These are phyloP conservation scores for Fraxinus quadrangulata DNA, from an alignment of 257 asterid genomes.

Conservation along the genomic window DNA sequence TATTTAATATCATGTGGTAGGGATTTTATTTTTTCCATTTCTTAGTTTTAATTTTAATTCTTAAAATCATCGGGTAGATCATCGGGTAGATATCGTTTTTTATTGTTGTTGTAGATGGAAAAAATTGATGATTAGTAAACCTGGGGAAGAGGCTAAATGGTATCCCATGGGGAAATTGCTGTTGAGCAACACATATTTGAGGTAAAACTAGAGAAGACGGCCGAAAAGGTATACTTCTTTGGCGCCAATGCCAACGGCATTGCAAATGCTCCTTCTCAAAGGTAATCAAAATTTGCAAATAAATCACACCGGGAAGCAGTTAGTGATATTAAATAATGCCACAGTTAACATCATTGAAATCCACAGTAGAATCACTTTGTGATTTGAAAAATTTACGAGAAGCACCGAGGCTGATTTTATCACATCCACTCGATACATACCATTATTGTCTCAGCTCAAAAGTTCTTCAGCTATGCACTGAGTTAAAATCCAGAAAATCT, in stretches of 20 bases:
- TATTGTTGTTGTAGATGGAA: too few species aligned
- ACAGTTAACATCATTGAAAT: conserved; percentile 11
- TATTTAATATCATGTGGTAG: too few species aligned
- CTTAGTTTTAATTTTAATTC: too few species aligned
- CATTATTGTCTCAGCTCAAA: conserved; percentile 44
- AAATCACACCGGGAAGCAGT: not conserved
- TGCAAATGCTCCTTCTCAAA: not conserved
- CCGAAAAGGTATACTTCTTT: not conserved
- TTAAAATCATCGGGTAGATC: too few species aligned
- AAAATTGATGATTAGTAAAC: too few species aligned
- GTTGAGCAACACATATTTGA: not conserved
- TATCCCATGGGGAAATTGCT: too few species aligned
- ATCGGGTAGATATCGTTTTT: too few species aligned
- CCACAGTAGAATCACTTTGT: conserved; percentile 26
- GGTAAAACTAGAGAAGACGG: not conserved
- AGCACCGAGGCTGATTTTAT: conserved; percentile 26
- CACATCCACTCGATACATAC: conserved; percentile 20
- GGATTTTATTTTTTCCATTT: too few species aligned
- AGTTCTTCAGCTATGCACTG: conserved; percentile 45
- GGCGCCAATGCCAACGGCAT: not conserved
- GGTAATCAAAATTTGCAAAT: not conserved
- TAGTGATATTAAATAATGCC: conserved; percentile 13
- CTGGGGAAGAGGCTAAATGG: too few species aligned
- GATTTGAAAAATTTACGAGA: conserved; percentile 29
- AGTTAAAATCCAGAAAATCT: conserved; percentile 30